Percentiles rank a stretch among this genome's conserved stretches.
Evolutionary conservation across 768 basidiomycete genomes (phyloP).

Genomic region (Psilocybe azurescens): DNA sequence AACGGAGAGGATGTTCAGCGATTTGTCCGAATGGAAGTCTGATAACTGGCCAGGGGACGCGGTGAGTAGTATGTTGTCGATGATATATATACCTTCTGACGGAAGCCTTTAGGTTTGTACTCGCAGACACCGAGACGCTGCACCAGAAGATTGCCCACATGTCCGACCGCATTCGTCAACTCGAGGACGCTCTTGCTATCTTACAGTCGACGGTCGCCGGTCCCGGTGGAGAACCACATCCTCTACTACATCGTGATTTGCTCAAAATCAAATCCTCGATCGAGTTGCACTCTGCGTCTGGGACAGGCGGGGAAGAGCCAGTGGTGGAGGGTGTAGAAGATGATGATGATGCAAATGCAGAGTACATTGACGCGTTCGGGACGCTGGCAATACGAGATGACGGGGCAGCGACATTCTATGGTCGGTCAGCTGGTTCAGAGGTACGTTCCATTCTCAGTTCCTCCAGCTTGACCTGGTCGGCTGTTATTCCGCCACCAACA

Average conservation of each 20-base stretch:
- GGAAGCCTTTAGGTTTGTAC: constrained; percentile 57
- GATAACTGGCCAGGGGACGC: constrained; percentile 78
- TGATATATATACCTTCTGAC: background rate
- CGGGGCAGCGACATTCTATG: constrained; percentile 74
- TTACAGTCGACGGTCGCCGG: constrained; percentile 52
- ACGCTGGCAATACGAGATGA: constrained; percentile 73
- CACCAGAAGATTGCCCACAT: constrained; percentile 71
- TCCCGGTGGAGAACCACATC: constrained; percentile 52
- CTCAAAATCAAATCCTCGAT: constrained; percentile 71
- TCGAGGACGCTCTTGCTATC: constrained; percentile 70
- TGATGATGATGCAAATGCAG: constrained; percentile 45
- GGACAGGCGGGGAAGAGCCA: constrained; percentile 24
- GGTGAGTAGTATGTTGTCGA: constrained; percentile 44
- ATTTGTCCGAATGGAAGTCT: constrained; percentile 83
- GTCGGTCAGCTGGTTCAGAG: constrained; percentile 75
- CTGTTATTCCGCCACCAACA: background rate
- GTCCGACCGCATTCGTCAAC: constrained; percentile 72
- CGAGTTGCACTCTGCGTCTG: constrained; percentile 63
- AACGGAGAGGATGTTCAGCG: constrained; percentile 74
- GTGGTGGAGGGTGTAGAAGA: constrained; percentile 26
- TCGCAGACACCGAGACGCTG: constrained; percentile 73
- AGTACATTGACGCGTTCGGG: constrained; percentile 72
- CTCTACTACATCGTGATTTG: constrained; percentile 62
- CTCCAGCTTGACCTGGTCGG: background rate
- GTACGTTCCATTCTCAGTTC: constrained; percentile 41